A percentile compares a stretch with the other conserved stretches of the same genome.
phyloP scores from a whole-genome alignment of 208 protist species.

The Balamuthia mandrillaris region DNA sequence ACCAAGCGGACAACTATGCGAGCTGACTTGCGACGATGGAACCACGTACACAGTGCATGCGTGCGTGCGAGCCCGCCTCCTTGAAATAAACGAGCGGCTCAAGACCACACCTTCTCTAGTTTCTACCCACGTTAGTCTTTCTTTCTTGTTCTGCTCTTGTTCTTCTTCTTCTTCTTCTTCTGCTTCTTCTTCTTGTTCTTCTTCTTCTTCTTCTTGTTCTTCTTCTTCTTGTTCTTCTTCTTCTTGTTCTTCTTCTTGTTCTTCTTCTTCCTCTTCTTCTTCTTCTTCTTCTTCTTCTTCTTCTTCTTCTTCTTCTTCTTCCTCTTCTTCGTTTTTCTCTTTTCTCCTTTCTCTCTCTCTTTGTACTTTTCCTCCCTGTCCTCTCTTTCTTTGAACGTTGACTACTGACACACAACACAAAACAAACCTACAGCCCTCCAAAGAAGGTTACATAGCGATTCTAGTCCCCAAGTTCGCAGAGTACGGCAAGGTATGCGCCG shows the following conservation, averaged over 20 bases:
- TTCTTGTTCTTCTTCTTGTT: no score
- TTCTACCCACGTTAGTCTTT: neutral
- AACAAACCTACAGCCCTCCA: neutral
- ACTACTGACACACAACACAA: no score
- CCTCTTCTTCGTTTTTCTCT: no score
- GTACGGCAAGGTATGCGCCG: no score
- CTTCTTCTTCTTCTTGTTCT: neutral
- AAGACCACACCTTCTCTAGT: neutral
- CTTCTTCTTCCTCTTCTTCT: no score
- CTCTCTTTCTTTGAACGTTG: no score
- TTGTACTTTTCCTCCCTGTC: no score
- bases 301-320: no score
- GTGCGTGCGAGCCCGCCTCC: constrained; percentile 14
- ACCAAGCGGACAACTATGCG: neutral
- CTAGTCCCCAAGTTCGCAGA: neutral
- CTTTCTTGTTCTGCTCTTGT: neutral
- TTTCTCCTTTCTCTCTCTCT: no score
- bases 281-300: no score
- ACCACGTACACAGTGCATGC: neutral
- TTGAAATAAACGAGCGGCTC: constrained; percentile 25
- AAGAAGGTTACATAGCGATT: constrained; percentile 32
- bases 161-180: neutral
- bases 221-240: no score
- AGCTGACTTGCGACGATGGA: constrained; percentile 32
- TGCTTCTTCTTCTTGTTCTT: neutral